Percentiles rank a stretch among this genome's conserved stretches.
These are phyloP conservation scores for Aureobasidium vineae DNA, from an alignment of 2,329 filamentous ascomycete species.

Conservation along the genomic window DNA sequence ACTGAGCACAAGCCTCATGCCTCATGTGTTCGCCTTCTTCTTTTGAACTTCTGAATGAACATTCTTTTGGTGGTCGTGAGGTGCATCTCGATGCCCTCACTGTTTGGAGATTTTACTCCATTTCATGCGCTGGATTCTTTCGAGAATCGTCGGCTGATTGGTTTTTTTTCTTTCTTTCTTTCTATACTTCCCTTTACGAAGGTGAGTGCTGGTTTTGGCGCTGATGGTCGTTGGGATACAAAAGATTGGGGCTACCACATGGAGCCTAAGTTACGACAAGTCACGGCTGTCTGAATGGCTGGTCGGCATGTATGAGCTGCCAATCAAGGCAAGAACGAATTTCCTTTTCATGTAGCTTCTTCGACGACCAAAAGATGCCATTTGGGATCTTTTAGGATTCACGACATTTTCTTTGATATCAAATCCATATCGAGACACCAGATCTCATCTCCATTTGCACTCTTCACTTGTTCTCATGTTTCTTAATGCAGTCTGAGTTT, in stretches of 20 bases:
- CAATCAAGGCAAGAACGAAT: slow-evolving; percentile 18
- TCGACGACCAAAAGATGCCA: slow-evolving; percentile 25
- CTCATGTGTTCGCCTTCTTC: slow-evolving; percentile 1
- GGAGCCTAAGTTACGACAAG: slow-evolving; percentile 6
- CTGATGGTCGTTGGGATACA: slow-evolving; percentile 23
- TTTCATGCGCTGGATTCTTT: slow-evolving; percentile 16
- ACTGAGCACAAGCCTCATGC: neutral
- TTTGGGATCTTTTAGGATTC: slow-evolving; percentile 22
- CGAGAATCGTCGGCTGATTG: slow-evolving; percentile 2
- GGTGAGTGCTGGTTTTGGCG: slow-evolving; percentile 5
- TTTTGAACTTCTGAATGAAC: slow-evolving; percentile 21
- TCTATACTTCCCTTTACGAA: slow-evolving; percentile 5
- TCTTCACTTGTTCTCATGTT: no score
- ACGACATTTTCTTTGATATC: slow-evolving; percentile 11
- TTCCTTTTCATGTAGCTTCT: slow-evolving; percentile 11
- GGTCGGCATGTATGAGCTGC: neutral
- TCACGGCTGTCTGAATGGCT: slow-evolving; percentile 11
- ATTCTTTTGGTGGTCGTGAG: slow-evolving; percentile 22
- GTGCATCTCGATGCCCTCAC: slow-evolving; percentile 12
- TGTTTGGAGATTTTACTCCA: slow-evolving; percentile 12
- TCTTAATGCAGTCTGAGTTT: no score
- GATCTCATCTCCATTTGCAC: neutral
- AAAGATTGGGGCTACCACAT: slow-evolving; percentile 12
- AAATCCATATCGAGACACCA: slow-evolving; percentile 10
- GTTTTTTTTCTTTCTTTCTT: neutral